These are phyloP conservation scores for Sphagnurus paluster DNA, from an alignment of 1,284 basidiomycete species.

Conservation along the genomic window DNA sequence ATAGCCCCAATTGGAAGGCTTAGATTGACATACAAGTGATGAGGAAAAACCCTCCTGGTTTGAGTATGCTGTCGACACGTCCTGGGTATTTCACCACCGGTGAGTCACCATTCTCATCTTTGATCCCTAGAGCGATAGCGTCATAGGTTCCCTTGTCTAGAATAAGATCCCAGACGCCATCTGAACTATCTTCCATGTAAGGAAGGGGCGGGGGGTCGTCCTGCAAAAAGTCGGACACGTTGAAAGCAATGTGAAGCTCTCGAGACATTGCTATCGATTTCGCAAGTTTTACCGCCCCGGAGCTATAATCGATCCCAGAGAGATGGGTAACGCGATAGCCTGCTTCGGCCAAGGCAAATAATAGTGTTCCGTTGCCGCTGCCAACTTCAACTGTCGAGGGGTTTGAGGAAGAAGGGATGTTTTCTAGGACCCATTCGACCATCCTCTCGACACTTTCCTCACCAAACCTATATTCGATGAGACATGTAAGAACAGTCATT, in stretches of 20 bases:
- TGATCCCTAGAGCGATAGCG: conserved; percentile 79
- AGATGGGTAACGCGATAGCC: conserved; percentile 59
- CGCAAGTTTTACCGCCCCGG: conserved; percentile 67
- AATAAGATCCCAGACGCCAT: conserved; percentile 61
- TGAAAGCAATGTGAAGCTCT: conserved; percentile 46
- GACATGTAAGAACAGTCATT: background rate
- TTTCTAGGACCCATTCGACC: conserved; percentile 63
- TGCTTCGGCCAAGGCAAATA: conserved; percentile 71
- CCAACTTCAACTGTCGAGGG: conserved; percentile 74
- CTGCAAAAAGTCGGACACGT: conserved; percentile 59
- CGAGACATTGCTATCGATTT: conserved; percentile 50
- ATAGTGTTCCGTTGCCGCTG: conserved; percentile 82
- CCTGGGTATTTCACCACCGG: conserved; percentile 65
- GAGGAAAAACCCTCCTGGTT: conserved; percentile 71
- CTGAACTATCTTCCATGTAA: conserved; percentile 22
- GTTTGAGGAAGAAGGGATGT: conserved; percentile 46
- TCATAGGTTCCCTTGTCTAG: conserved; percentile 87
- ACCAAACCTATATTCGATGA: conserved; percentile 69
- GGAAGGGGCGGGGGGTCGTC: conserved; percentile 43
- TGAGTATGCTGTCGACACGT: conserved; percentile 59
- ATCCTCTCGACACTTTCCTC: conserved; percentile 80
- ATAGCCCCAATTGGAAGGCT: background rate
- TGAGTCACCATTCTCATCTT: conserved; percentile 51
- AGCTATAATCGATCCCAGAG: conserved; percentile 83
- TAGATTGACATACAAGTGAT: conserved; percentile 68